Percentiles rank a stretch among this genome's conserved stretches.
Conservation (phyloP, 2,329 filamentous ascomycete species). For the Cercospora zeina region DNA sequence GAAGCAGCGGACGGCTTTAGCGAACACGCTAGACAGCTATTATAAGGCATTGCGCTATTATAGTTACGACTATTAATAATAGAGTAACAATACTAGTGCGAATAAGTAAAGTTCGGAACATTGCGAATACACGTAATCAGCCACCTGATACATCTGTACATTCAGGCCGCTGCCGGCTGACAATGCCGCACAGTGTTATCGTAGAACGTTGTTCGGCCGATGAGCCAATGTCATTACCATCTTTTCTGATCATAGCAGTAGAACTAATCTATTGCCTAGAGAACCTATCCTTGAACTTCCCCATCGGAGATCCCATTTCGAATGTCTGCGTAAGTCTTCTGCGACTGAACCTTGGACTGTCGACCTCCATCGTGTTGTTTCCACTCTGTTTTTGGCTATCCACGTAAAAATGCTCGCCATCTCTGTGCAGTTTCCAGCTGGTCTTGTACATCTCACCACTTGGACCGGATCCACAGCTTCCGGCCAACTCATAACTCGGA, state of each 20-base stretch:
- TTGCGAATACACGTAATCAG: too few species aligned
- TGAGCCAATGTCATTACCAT: neutral
- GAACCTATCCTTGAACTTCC: slow-evolving; percentile 21
- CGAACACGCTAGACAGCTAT: too few species aligned
- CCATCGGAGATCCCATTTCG: slow-evolving; percentile 42
- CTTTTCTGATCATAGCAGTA: neutral
- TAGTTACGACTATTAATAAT: too few species aligned
- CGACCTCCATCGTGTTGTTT: slow-evolving; percentile 14
- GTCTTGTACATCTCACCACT: slow-evolving; percentile 52
- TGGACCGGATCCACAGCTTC: slow-evolving; percentile 59
- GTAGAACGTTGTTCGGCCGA: neutral
- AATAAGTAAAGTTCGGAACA: too few species aligned
- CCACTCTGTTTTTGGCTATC: slow-evolving; percentile 43
- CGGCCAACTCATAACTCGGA: slow-evolving; percentile 53
- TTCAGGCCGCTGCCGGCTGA: too few species aligned
- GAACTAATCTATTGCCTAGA: slow-evolving; percentile 5
- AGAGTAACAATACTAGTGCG: too few species aligned
- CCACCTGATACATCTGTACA: too few species aligned
- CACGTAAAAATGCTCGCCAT: slow-evolving; percentile 57
- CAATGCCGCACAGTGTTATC: neutral
- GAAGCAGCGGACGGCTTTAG: too few species aligned
- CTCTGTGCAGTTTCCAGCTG: slow-evolving; percentile 43
- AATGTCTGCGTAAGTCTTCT: slow-evolving; percentile 30
- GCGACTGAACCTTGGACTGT: slow-evolving; percentile 31
- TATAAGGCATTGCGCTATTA: too few species aligned